Evolutionary conservation across 2,329 filamentous ascomycete species (phyloP).

Genomic region (Ascocoryne sarcoides): DNA sequence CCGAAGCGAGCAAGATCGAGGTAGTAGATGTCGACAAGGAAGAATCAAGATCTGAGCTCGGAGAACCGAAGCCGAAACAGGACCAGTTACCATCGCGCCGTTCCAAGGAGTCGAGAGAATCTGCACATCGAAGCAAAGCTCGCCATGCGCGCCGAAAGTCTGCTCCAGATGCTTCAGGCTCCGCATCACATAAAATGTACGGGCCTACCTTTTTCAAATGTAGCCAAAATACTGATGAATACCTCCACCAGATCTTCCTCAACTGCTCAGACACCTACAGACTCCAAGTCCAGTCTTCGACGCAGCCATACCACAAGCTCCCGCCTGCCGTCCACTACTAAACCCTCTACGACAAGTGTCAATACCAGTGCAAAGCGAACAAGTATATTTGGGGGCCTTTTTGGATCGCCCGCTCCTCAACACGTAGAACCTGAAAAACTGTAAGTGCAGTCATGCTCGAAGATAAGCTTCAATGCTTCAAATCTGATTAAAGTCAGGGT

Average conservation of each 20-base stretch:
- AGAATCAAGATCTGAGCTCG: slow-evolving; percentile 11
- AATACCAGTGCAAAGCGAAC: slow-evolving; percentile 10
- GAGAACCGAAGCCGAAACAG: slow-evolving; percentile 12
- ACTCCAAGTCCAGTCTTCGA: slow-evolving; percentile 11
- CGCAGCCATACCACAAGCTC: slow-evolving; percentile 21
- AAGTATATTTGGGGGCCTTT: slow-evolving; percentile 18
- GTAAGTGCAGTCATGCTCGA: slow-evolving; percentile 11
- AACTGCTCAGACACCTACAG: slow-evolving; percentile 10
- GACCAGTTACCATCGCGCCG: too few relatives aligned
- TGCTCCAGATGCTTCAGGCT: not conserved
- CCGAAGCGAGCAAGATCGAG: slow-evolving; percentile 19
- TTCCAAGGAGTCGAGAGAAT: slow-evolving; percentile 9
- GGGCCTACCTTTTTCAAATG: not conserved
- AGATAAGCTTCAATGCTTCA: not conserved
- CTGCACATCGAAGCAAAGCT: slow-evolving; percentile 13
- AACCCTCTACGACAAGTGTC: slow-evolving; percentile 10
- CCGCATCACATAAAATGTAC: slow-evolving; percentile 22
- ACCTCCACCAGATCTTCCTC: slow-evolving; percentile 11
- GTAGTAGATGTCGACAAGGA: slow-evolving; percentile 20
- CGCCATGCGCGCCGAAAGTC: slow-evolving; percentile 17
- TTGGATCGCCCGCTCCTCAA: slow-evolving; percentile 12
- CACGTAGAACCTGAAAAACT: slow-evolving; percentile 22
- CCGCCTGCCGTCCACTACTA: slow-evolving; percentile 11
- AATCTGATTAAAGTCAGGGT: slow-evolving; percentile 43
- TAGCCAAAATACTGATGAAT: slow-evolving; percentile 5